Evolutionary conservation across 139 green algal genomes (phyloP), one percentile per base, ranked within the genome.

Genomic region (Coelastrella sp.): DNA sequence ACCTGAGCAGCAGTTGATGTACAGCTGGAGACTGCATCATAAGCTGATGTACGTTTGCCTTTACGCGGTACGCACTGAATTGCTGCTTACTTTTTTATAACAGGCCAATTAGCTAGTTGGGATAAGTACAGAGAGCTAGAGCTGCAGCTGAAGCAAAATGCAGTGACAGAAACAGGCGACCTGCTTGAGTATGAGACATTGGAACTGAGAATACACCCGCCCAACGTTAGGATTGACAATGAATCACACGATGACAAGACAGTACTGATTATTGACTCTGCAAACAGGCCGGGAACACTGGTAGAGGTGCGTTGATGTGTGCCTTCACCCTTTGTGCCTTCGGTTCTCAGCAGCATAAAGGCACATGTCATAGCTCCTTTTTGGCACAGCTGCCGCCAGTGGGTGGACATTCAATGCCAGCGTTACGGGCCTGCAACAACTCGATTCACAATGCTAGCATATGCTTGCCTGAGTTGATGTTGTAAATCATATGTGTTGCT

Each of bases 181-280:
- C 77, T 91, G 32, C 65, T 91, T 32, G 87, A 91, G 77, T 86
- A 91, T 68, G 87, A 91, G 65, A 87, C 87, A 3, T 58, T 91
- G 65, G 87, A 76, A 14, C 54, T 85, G 20, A 80, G 87, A 20
- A 60, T 98, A 10, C 91, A 97, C 78, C 97, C 97, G 2, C 97
- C 97, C 14, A 96, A 97, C 76, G 94, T 99, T 8, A 58, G 47
- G 58, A 19, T 75, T 5, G 83, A 88, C 83, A 78, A 75, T 65
- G n/a, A 58, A 17, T 47, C 17, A 6, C 7, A 65, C 54, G 83
- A 80, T 8, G 76, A 90, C 19, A 65, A 23, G 14, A 85, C 76
- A 8, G 77, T 90, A 14, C 60, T 86, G 60, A 85, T 83, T 23
- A 73, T 90, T 64, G 85, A 90, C 74, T 76, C 64, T n/a, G 87